Evolutionary conservation across 768 basidiomycete genomes (phyloP).

Genomic region (Lactarius quietus): DNA sequence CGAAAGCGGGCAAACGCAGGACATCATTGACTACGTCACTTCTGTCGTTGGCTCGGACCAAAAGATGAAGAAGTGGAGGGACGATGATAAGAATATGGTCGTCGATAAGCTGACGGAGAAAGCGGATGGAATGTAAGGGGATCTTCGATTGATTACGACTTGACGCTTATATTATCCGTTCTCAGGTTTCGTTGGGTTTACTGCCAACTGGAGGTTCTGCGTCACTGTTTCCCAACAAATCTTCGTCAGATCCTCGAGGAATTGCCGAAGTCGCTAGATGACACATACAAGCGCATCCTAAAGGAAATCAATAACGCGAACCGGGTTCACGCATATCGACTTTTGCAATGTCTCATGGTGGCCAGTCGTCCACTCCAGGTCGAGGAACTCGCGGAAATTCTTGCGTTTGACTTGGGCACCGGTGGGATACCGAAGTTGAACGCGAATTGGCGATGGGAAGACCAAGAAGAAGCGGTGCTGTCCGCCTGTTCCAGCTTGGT

Average conservation of each 20-base stretch:
- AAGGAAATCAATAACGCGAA: background rate
- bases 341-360: too few relatives aligned
- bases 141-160: background rate
- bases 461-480: background rate
- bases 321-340: background rate
- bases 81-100: background rate
- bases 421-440: background rate
- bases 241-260: background rate
- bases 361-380: background rate
- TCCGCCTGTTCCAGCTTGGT: background rate
- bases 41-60: background rate
- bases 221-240: background rate
- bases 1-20: background rate
- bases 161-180: too few relatives aligned
- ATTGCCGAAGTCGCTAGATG: background rate
- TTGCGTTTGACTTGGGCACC: too few relatives aligned
- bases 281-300: background rate
- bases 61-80: background rate
- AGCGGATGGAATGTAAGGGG: background rate
- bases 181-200: slow-evolving; percentile 2
- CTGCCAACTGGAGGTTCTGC: background rate
- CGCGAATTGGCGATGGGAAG: background rate
- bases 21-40: background rate
- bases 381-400: background rate
- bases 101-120: background rate